Conservation (phyloP, 352 stramenopile genomes). For the Globisporangium spinosum region DNA sequence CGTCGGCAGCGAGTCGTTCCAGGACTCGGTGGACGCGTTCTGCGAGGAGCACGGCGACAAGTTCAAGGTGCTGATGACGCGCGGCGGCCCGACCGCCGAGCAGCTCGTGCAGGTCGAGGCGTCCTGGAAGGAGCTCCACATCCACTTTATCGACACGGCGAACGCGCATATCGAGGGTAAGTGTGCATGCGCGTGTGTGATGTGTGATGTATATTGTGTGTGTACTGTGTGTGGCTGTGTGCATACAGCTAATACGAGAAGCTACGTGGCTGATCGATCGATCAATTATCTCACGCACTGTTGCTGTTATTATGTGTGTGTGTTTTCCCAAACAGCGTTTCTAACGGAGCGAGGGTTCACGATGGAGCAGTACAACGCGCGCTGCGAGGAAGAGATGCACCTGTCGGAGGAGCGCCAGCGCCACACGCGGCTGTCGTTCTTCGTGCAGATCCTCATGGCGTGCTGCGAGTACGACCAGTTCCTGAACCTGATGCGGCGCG, state of each 20-base stretch:
- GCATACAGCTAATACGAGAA: not conserved
- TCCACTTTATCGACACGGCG: constrained; percentile 63
- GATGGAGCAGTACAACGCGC: constrained; percentile 66
- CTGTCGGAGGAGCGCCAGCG: constrained; percentile 70
- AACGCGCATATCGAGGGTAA: constrained; percentile 63
- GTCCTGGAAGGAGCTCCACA: constrained; percentile 65
- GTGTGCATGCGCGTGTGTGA: not conserved
- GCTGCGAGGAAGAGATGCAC: constrained; percentile 67
- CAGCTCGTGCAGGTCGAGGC: constrained; percentile 61
- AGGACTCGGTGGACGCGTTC: constrained; percentile 56
- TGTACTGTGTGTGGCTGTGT: not conserved
- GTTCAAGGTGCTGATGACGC: constrained; percentile 63
- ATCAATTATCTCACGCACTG: not conserved
- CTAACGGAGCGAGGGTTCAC: constrained; percentile 52
- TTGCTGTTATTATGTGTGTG: not conserved
- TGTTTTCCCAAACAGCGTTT: constrained; percentile 29
- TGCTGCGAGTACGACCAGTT: constrained; percentile 85
- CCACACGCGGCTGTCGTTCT: constrained; percentile 74
- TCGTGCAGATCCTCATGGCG: constrained; percentile 75
- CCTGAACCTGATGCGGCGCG: constrained; percentile 79
- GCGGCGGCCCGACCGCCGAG: constrained; percentile 49
- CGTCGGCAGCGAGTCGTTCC: constrained; percentile 69
- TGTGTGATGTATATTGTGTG: not conserved
- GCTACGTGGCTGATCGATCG: not conserved
- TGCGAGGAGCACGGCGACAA: constrained; percentile 54